These are phyloP conservation scores for Pseudonectria foliicola DNA, from an alignment of 2,329 filamentous ascomycete species.

Conservation along the genomic window DNA sequence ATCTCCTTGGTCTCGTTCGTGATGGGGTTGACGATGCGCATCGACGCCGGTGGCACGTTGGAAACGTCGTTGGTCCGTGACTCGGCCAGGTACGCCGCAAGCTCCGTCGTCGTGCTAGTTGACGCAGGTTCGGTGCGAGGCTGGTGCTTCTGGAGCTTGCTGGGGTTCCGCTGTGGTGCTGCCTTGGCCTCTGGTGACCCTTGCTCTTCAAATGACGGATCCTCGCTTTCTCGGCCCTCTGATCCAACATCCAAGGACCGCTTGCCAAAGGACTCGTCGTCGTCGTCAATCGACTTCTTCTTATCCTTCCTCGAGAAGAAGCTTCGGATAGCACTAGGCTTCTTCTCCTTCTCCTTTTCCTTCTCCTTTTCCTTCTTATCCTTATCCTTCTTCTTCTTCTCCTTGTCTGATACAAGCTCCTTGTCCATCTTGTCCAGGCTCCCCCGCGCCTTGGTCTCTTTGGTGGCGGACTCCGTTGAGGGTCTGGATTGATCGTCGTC, in stretches of 20 bases:
- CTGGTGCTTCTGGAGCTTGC: slow-evolving; percentile 65
- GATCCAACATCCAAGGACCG: slow-evolving; percentile 49
- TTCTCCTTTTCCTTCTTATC: slow-evolving; percentile 57
- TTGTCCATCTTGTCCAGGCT: slow-evolving; percentile 66
- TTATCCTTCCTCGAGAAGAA: slow-evolving; percentile 58
- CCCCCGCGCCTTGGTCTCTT: slow-evolving; percentile 47
- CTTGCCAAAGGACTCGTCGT: slow-evolving; percentile 56
- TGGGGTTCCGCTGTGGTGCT: slow-evolving; percentile 47
- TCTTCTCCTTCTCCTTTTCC: slow-evolving; percentile 65
- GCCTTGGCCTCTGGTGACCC: slow-evolving; percentile 37
- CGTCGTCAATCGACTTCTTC: slow-evolving; percentile 49
- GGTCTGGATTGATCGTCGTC: slow-evolving; percentile 63
- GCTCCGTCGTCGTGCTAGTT: slow-evolving; percentile 36
- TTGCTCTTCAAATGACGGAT: slow-evolving; percentile 35
- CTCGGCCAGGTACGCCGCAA: slow-evolving; percentile 37
- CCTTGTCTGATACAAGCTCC: slow-evolving; percentile 54
- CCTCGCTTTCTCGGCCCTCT: slow-evolving; percentile 37
- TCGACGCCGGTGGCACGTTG: slow-evolving; percentile 48
- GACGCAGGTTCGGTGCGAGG: slow-evolving; percentile 43
- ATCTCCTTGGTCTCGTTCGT: slow-evolving; percentile 34
- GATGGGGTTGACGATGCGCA: slow-evolving; percentile 54
- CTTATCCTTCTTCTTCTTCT: slow-evolving; percentile 59
- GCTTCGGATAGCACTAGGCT: slow-evolving; percentile 49
- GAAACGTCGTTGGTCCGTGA: slow-evolving; percentile 44
- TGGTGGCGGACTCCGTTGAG: slow-evolving; percentile 35